These are phyloP conservation scores for Aciculosporium take DNA, from an alignment of 2,329 filamentous ascomycete genomes.

Conservation along the genomic window DNA sequence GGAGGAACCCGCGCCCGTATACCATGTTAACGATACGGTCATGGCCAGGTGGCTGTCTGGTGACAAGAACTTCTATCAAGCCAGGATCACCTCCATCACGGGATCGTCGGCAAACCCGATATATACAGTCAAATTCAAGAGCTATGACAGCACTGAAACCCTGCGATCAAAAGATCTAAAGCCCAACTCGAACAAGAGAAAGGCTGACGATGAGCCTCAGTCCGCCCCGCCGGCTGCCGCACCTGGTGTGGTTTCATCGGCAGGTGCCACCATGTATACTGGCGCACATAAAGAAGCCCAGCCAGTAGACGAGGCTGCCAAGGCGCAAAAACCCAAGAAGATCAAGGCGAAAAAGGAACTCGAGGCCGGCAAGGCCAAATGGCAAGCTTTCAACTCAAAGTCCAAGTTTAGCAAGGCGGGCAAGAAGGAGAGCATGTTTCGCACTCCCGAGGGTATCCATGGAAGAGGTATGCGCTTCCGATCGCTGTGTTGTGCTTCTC, in stretches of 20 bases:
- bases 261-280: conserved; percentile 42
- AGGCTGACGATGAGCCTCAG: conserved; percentile 71
- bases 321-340: conserved; percentile 70
- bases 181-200: conserved; percentile 67
- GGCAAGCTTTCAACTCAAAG: conserved; percentile 84
- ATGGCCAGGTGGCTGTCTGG: conserved; percentile 83
- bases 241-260: conserved; percentile 35
- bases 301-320: conserved; percentile 50
- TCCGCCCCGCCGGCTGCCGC: conserved; percentile 29
- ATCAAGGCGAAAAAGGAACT: conserved; percentile 84
- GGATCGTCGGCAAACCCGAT: conserved; percentile 83
- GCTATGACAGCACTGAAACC: conserved; percentile 74
- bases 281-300: conserved; percentile 48
- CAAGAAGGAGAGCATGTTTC: conserved; percentile 95
- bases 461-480: conserved; percentile 82
- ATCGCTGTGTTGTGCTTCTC: too few relatives aligned
- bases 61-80: conserved; percentile 82
- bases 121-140: conserved; percentile 91
- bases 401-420: conserved; percentile 49
- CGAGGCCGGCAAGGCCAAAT: conserved; percentile 81
- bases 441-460: conserved; percentile 73
- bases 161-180: conserved; percentile 71
- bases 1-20: conserved; percentile 40
- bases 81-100: conserved; percentile 84
- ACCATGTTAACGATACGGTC: conserved; percentile 79